Evolutionary conservation across 306 rosid genomes (phyloP).

Genomic region (Medicago arabica): DNA sequence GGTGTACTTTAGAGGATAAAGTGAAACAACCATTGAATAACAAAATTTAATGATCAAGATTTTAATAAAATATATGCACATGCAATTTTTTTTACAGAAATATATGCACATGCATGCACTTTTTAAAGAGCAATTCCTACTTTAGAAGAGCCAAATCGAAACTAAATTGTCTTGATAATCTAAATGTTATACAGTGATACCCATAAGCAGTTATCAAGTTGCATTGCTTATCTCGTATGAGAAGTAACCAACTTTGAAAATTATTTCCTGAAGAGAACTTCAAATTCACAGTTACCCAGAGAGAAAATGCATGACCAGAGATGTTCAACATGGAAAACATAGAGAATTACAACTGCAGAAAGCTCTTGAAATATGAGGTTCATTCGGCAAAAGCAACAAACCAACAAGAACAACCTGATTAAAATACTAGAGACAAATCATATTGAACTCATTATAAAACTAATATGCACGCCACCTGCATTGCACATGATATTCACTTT

Average conservation of each 20-base stretch:
- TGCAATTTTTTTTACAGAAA: no score
- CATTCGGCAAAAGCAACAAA: conserved; percentile 25
- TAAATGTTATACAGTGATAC: background rate
- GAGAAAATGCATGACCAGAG: conserved; percentile 4
- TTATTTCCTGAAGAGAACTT: background rate
- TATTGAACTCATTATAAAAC: conserved; percentile 4
- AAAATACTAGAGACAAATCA: conserved; percentile 16
- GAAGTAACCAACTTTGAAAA: background rate
- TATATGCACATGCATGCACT: no score
- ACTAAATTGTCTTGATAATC: conserved; percentile 19
- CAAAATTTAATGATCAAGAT: background rate
- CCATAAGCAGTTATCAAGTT: conserved; percentile 23
- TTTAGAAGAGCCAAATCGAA: background rate
- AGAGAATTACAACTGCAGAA: conserved; percentile 10
- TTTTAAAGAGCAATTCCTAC: background rate
- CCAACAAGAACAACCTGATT: conserved; percentile 7
- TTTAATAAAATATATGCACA: no score
- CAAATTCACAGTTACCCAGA: background rate
- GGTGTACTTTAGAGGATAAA: background rate
- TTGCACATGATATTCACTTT: conserved; percentile 15
- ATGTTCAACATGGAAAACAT: conserved; percentile 8
- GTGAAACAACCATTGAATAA: conserved; percentile 13
- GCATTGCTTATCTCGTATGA: background rate
- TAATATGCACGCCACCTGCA: conserved; percentile 15
- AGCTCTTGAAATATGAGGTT: conserved; percentile 1